Evolutionary conservation across 1,284 basidiomycete species (phyloP).

Genomic region (Veloporphyrellus conicus): DNA sequence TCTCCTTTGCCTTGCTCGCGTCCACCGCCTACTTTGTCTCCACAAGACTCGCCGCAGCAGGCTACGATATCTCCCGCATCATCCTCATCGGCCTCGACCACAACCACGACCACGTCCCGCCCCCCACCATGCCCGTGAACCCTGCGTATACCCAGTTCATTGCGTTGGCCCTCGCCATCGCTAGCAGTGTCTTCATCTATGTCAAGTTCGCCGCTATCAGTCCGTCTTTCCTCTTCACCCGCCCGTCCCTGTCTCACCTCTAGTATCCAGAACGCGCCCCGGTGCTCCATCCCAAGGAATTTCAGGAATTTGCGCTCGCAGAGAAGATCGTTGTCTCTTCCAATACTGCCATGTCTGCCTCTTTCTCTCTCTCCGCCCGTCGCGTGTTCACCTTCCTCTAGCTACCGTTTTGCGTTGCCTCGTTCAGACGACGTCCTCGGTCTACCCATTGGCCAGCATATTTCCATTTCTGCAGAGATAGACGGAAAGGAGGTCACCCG

Average conservation of each 20-base stretch:
- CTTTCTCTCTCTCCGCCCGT: background rate
- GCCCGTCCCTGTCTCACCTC: constrained; percentile 27
- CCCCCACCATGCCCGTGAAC: constrained; percentile 21
- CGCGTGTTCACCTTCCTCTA: constrained; percentile 31
- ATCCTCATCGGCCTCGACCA: constrained; percentile 58
- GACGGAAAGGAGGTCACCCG: constrained; percentile 86
- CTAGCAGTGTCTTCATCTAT: constrained; percentile 39
- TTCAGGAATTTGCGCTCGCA: constrained; percentile 78
- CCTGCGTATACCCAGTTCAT: constrained; percentile 33
- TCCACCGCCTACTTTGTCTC: constrained; percentile 40
- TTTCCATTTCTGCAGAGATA: constrained; percentile 87
- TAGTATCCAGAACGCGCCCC: constrained; percentile 49
- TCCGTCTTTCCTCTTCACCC: constrained; percentile 35
- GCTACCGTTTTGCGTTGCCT: constrained; percentile 89
- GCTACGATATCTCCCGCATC: constrained; percentile 54
- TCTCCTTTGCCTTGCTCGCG: constrained; percentile 46
- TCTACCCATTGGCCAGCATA: constrained; percentile 95
- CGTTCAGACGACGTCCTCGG: constrained; percentile 74
- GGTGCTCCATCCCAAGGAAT: constrained; percentile 70
- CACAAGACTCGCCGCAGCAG: constrained; percentile 46
- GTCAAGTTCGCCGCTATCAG: constrained; percentile 42
- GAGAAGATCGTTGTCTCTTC: constrained; percentile 86
- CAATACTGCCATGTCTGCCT: constrained; percentile 85
- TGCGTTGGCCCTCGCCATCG: constrained; percentile 37
- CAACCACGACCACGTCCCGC: constrained; percentile 14